Base-by-base conservation (phyloP, 768 basidiomycete genomes). In the Boletus pseudo-olivaceus region DNA sequence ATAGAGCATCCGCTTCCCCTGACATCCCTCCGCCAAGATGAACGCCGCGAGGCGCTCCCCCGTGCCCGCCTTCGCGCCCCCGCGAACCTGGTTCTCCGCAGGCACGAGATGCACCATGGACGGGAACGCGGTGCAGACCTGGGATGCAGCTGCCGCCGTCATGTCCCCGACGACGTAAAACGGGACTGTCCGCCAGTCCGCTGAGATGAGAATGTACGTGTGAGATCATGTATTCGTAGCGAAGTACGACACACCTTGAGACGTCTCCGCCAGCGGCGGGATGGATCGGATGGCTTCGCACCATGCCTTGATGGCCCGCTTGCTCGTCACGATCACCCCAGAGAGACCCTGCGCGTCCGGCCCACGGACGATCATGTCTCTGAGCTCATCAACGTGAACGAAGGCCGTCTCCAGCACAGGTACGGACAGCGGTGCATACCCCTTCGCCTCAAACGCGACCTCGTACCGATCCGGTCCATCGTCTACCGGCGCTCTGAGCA, bases 271-370 rank as follows among this genome's bases (percentile, higher is more conserved):
- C 9, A 6, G 19, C 12, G 40, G n/a, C 11, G 51, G 27, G 59
- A 64, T 53, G 39, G 53, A 51, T 44, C 34, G 67, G 54, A 49
- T 69, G 30, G 78, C 84, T 6, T 63, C 64, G 37, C 67, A 73
- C 82, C 88, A 90, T 0, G 87, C 88, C 45, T 91, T 87, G 56
- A 84, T 84, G 0, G 87, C 82, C 27, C 93, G 75, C 30, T 81
- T 84, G 62, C 90, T 93, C 4, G 93, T 96, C 20, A 94, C 63
- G 44, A 94, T 78, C 7, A 92, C 85, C 6, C 87, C 92, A 7
- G 67, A 69, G 53, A 79, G 72, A 19, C 55, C 59, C 19, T 65
- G 56, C 2, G 23, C 48, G 1, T 42, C 32, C 2, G 80, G 77
- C 1, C 79, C 81, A 7, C 53, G 39, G 1, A 58, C 48, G 17